Evolutionary conservation across 257 asterid genomes (phyloP), one percentile per base, ranked within the genome.

Genomic region (Galeopsis tetrahit): DNA sequence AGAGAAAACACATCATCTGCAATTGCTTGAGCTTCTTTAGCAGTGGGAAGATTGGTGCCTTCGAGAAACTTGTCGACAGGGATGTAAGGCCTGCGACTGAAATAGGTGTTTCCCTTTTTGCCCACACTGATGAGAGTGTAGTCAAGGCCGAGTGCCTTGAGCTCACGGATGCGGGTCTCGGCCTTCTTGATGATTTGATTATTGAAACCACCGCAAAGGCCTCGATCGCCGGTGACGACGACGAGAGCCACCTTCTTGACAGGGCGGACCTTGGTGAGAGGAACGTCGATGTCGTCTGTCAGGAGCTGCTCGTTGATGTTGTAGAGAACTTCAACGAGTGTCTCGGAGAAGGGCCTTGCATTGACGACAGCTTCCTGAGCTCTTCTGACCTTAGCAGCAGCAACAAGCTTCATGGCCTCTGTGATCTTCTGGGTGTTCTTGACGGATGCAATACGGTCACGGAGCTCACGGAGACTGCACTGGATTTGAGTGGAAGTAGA

Each of bases 401-500:
- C 97, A 7, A 93, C 97, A 6, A 93, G 93, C 84, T 93, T 93
- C 98, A 93, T 89, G 69, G 98, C 97, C 82, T 93, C 98, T 0
- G 98, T 93, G 81, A 93, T 90, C 35, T 93, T 93, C 85, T 91
- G 95, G 0, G 98, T 93, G 89, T 90, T 93, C 80, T 86, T 90
- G 11, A 90, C 97, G 0, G 97, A 89, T 0, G 79, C 80, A 48
- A 93, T 93, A 8, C 98, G 96, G 0, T 70, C 94, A 3, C 97
- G 98, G 7, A 90, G 91, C 4, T 93, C 96, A 2, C 97, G 96
- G 21, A 93, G 92, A 31, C 79, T 48, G 70, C 98, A 93, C 36
- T 82, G 92, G 63, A 93, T 73, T 61, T 90, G 89, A 43, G 89
- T 79, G 66, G 85, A 71, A 2, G 94, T 48, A 21, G 28, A 21